Base-by-base conservation (phyloP, 1,284 basidiomycete species). In the Ceratobasidium sp. region DNA sequence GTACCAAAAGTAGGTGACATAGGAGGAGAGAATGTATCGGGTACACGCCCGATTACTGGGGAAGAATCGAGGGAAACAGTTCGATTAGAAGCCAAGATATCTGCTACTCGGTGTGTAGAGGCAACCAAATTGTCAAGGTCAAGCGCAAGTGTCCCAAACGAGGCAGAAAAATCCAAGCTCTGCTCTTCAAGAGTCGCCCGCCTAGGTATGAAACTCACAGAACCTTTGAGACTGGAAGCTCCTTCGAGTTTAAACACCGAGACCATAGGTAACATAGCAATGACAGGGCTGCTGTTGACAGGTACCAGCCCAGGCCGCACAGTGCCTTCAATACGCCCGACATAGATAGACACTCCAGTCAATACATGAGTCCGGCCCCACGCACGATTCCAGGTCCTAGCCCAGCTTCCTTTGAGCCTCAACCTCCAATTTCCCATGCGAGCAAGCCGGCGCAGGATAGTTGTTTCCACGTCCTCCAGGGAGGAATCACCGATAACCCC, bases 321-420 rank as follows among this genome's bases (percentile, higher is more conserved):
- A 59, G 83, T 87, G 7, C 89, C 90, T 67, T 85, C 82, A 44
- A 93, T 83, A 71, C 88, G 86, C 62, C 85, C 85, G 64, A 92
- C 82, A 52, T 85, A 87, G 42, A 94, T 83, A 54, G 87, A 85
- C 66, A 92, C 82, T 1, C 86, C 86, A 1, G 88, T 88, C 23
- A 86, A 86, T 38, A 90, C 91, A 77, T 88, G 88, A 57, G 89
- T 90, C 66, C 87, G 87, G 28, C 91, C 92, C 86, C 91, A 89
- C 40, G 91, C 92, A 68, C 89, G 87, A 77, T 92, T 90, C 87
- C 92, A 89, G 54, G 92, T 90, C 77, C 91, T 86, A 17, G 85
- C 87, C 66, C 92, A 85, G 80, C 92, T 91, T 70, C 87, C 88
- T 61, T 87, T 86, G 73, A 93, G 83, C 54, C 91, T 87, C 26